Evolutionary conservation across 805 yeast genomes (phyloP), one percentile per base, ranked within the genome.

Genomic region (Nakazawaea anatomiae): DNA sequence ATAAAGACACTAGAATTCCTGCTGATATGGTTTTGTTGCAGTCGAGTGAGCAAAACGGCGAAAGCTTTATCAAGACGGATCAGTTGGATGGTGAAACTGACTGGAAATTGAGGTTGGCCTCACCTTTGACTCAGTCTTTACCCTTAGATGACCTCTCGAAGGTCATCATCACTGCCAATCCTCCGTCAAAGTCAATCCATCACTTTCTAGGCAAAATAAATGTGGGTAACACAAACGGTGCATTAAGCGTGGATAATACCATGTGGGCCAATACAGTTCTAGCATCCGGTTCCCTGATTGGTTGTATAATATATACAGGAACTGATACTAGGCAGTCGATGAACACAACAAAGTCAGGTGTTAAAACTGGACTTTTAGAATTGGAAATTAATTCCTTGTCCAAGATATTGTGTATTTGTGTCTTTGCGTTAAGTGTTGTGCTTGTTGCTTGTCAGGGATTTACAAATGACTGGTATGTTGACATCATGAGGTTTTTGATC

Each of bases 41-140:
- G 62, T 84, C 96, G 1, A 83, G 89, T 51, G 97, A 89, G 62
- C 67, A 72, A 3, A 74, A 78, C 3, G 97, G 97, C 6, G 99
- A 94, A 62, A 78, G 91, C 1, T 94, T 95, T 60, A 88, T 94
- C 56, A 87, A 96, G 60, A 94, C 99, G 0, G 99, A 94, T 71
- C 99, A 94, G 69, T 73, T 94, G 47, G 99, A 94, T 67, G 99
- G 99, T 63, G 99, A 94, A 67, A 94, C 99, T 5, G 99, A 94
- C 69, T 94, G 99, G 99, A 94, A 94, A 65, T 73, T 94, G 50
- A 74, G 99, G 59, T 70, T 88, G 39, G 94, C 97, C 0, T 77
- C 84, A 45, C 76, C 83, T 10, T 60, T 82, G 31, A 88, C 97
- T 0, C 98, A 92, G 63, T 66, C 66, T 36, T 57, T 80, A 42